Evolutionary conservation across 2,329 filamentous ascomycete genomes (phyloP), one percentile per base, ranked within the genome.

Genomic region (Fusarium keratoplasticum): DNA sequence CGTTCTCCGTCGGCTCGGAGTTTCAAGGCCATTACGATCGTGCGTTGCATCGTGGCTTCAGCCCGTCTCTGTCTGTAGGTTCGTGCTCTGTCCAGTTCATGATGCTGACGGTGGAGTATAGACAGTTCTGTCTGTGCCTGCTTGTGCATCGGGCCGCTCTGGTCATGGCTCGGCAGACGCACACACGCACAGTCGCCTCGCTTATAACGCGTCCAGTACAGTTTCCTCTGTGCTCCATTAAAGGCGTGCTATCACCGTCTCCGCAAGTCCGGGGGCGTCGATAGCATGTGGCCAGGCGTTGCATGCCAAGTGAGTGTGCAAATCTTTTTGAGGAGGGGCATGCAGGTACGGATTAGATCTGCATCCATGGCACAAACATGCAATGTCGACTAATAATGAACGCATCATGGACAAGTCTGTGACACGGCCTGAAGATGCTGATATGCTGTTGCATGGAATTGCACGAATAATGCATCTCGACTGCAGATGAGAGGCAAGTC

Each of bases 321-420:
- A 70, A 71, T 70, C 58, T 63, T 66, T 66, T 31, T 35, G 42
- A 22, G 14, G 31, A 70, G 47, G 44, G 38, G 60, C 52, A 73
- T 64, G 63, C 62, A 71, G 67, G 63, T 73, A 73, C 63, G 42
- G 16, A 47, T 69, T 62, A 29, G 60, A 69, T 69, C 65, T 69
- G 42, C 29, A 36, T 27, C 27, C 44, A 50, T 50, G 44, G 38
- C 47, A 64, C 50, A 61, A 42, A 50, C 57, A 47, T 38, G 44
- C 33, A 40, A 52, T 40, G 38, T 58, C 57, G 35, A 66, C 33
- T 35, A 63, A 36, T 33, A 57, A 47, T 47, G 44, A 50, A 50
- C 44, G 44, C 22, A 50, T 50, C 44, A 50, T 50, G 44, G 44
- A 50, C 25, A 50, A 50, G 22, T 50, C 14, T 50, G 22, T 50